Percentiles rank a stretch among this genome's conserved stretches.
These are phyloP conservation scores for Cryptosporidium ubiquitum DNA, from an alignment of 169 alveolate genomes.

Conservation along the genomic window DNA sequence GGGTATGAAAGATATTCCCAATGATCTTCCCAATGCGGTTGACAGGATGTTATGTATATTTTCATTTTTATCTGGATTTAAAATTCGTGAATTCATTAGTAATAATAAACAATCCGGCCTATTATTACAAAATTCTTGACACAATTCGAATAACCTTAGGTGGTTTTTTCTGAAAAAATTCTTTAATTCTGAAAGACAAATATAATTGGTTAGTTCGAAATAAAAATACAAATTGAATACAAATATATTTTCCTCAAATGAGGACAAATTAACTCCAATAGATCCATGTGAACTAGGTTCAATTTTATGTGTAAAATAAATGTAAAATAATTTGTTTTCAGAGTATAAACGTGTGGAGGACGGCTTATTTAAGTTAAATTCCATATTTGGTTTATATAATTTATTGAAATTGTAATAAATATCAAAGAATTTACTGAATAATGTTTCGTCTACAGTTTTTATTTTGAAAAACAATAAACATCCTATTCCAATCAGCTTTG, in stretches of 20 bases:
- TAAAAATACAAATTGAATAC: background rate
- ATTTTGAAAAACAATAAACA: background rate
- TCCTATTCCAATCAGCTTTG: background rate
- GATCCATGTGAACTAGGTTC: background rate
- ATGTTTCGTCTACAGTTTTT: background rate
- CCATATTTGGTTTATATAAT: background rate
- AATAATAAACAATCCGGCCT: background rate
- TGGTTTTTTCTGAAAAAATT: conserved; percentile 3
- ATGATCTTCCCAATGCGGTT: conserved; percentile 45
- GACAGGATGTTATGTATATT: background rate
- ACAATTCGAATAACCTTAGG: conserved; percentile 1
- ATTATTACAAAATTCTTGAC: background rate
- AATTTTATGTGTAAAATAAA: background rate
- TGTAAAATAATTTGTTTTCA: background rate
- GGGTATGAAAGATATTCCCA: conserved; percentile 36
- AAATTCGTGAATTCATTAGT: background rate
- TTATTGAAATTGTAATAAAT: conserved; percentile 1
- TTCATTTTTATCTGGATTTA: background rate
- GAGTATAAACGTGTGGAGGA: background rate
- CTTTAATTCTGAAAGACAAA: conserved; percentile 5
- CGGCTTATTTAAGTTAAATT: background rate
- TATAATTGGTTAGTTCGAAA: background rate
- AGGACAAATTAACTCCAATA: background rate
- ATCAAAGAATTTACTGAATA: conserved; percentile 12
- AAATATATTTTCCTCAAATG: background rate